These are phyloP conservation scores for Candida tammaniensis DNA, from an alignment of 805 yeast genomes.

Conservation along the genomic window DNA sequence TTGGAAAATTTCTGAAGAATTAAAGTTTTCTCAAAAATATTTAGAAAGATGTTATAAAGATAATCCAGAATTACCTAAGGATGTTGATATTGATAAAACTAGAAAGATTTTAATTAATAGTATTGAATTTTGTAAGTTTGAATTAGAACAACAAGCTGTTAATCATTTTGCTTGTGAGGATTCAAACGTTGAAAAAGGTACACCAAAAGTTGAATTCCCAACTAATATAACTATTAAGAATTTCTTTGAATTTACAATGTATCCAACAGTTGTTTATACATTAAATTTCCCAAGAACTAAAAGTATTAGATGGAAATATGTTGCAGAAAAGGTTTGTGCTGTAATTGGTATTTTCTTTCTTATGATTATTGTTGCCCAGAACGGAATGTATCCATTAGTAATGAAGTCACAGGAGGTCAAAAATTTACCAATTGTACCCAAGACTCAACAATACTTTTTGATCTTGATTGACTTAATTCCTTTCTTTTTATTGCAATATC, in stretches of 20 bases:
- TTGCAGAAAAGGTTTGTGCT: constrained; percentile 68
- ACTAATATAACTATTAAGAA: constrained; percentile 60
- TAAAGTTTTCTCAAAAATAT: constrained; percentile 45
- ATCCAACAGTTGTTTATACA: constrained; percentile 84
- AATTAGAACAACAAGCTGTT: constrained; percentile 56
- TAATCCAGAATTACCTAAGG: constrained; percentile 18
- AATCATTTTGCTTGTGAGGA: constrained; percentile 8
- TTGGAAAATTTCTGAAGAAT: constrained; percentile 60
- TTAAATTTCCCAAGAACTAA: constrained; percentile 77
- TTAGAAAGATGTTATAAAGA: constrained; percentile 37
- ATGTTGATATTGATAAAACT: constrained; percentile 24
- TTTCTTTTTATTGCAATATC: constrained; percentile 70
- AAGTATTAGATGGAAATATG: constrained; percentile 65
- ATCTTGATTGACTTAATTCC: constrained; percentile 73
- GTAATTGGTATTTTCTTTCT: constrained; percentile 82
- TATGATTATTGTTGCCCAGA: constrained; percentile 79
- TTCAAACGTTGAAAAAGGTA: constrained; percentile 8
- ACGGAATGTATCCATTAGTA: constrained; percentile 71
- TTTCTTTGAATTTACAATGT: constrained; percentile 79
- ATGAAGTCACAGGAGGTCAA: constrained; percentile 55
- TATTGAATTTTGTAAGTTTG: constrained; percentile 68
- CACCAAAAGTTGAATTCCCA: constrained; percentile 53
- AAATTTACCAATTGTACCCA: constrained; percentile 43
- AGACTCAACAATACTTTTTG: constrained; percentile 50
- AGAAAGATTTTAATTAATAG: constrained; percentile 42